These are phyloP conservation scores for Salvia splendens DNA, from an alignment of 257 asterid genomes.

Conservation along the genomic window DNA sequence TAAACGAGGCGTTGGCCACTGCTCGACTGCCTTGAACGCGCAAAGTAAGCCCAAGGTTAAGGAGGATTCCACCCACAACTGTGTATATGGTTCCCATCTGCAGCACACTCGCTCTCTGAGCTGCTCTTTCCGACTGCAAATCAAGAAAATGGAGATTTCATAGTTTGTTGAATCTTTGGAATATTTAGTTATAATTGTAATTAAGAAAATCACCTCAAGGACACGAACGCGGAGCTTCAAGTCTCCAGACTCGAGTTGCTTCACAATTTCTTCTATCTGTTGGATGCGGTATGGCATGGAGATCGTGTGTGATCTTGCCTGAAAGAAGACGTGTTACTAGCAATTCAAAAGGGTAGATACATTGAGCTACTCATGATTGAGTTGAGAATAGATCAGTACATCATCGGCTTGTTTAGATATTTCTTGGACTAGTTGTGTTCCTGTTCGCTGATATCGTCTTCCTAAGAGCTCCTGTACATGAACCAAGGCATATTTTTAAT, in stretches of 20 bases:
- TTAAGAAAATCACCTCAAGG: constrained; percentile 58
- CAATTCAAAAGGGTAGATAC: not conserved
- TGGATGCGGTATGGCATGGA: constrained; percentile 92
- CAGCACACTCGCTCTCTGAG: constrained; percentile 68
- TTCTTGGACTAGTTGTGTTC: constrained; percentile 68
- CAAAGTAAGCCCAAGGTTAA: constrained; percentile 64
- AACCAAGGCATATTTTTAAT: constrained; percentile 4
- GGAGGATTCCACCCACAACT: constrained; percentile 65
- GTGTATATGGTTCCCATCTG: constrained; percentile 91
- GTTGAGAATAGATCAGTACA: constrained; percentile 33
- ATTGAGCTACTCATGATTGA: too few relatives aligned
- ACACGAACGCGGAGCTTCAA: constrained; percentile 89
- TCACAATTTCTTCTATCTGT: constrained; percentile 69
- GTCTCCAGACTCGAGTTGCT: constrained; percentile 86
- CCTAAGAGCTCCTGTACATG: constrained; percentile 68
- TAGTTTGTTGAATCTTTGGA: not conserved
- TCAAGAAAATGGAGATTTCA: not conserved
- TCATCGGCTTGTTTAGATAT: constrained; percentile 82
- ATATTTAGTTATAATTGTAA: not conserved
- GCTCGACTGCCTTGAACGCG: constrained; percentile 59
- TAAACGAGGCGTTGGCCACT: constrained; percentile 57
- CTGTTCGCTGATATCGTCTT: constrained; percentile 51
- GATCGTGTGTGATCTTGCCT: constrained; percentile 71
- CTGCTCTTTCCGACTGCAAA: constrained; percentile 86
- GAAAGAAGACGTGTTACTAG: constrained; percentile 23